Conservation (phyloP, 345 rosid genomes). For the Gossypium thurberi region DNA sequence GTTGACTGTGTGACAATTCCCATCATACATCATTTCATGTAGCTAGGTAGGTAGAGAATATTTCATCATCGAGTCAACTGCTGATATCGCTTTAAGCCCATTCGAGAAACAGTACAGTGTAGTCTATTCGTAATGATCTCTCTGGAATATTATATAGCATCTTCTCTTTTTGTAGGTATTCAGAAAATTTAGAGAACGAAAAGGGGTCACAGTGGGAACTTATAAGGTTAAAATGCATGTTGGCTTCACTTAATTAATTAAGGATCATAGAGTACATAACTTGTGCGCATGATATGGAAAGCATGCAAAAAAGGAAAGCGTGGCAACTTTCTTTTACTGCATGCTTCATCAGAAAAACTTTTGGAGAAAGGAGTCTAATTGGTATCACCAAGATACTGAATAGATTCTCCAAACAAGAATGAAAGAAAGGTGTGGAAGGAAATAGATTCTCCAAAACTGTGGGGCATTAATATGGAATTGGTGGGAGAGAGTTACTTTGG, state of each 20-base stretch:
- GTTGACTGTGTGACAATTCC: conserved; percentile 17
- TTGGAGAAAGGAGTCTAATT: conserved; percentile 2
- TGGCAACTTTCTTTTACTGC: neutral
- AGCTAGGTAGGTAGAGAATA: neutral
- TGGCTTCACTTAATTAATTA: neutral
- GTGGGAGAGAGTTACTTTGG: neutral
- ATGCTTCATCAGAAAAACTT: neutral
- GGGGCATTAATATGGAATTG: neutral
- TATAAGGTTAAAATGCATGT: neutral
- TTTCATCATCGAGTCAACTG: neutral
- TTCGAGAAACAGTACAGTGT: neutral
- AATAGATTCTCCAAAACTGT: conserved; percentile 12
- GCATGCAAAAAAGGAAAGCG: neutral
- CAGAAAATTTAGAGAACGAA: neutral
- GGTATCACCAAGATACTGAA: conserved; percentile 8
- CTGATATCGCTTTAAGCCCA: neutral
- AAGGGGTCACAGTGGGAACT: neutral
- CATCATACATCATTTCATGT: conserved; percentile 6
- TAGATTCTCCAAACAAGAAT: neutral
- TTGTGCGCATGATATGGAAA: conserved; percentile 5
- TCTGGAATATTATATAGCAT: neutral
- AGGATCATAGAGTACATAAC: neutral
- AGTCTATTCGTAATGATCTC: neutral
- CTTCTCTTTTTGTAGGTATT: neutral
- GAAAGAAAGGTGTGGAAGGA: neutral